Evolutionary conservation across 2,329 filamentous ascomycete genomes (phyloP).

Genomic region (Immersiporthe knoxdaviesiana): DNA sequence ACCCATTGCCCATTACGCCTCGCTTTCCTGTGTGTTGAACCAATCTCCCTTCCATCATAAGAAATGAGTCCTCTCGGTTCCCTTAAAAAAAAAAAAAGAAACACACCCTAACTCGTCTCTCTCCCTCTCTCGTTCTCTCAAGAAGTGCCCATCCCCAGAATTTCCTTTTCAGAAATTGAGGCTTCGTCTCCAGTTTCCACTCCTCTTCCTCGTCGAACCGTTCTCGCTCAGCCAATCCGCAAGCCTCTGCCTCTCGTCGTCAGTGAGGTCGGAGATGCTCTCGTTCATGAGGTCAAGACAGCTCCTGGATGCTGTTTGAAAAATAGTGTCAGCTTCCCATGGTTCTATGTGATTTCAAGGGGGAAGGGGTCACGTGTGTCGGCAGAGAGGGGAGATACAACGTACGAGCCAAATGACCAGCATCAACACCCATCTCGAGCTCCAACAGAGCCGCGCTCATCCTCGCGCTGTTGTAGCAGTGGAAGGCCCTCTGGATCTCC

Average conservation of each 20-base stretch:
- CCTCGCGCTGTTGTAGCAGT: slow-evolving; percentile 49
- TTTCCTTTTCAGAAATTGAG: slow-evolving; percentile 5
- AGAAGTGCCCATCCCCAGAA: not conserved
- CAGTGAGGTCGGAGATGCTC: slow-evolving; percentile 35
- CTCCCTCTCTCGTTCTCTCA: not conserved
- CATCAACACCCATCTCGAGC: slow-evolving; percentile 39
- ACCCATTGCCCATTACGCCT: slow-evolving; percentile 6
- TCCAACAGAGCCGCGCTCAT: slow-evolving; percentile 48
- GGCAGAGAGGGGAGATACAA: slow-evolving; percentile 21
- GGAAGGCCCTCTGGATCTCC: slow-evolving; percentile 44
- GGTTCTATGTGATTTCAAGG: not conserved
- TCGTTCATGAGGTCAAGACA: slow-evolving; percentile 41
- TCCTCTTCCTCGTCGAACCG: slow-evolving; percentile 18
- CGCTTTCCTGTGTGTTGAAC: not conserved
- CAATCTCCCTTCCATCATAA: slow-evolving; percentile 3
- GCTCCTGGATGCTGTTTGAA: slow-evolving; percentile 34
- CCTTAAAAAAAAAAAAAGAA: no score
- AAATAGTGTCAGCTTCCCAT: not conserved
- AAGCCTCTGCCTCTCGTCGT: slow-evolving; percentile 34
- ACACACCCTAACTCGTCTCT: no score
- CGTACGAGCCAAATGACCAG: slow-evolving; percentile 43
- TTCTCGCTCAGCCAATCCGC: slow-evolving; percentile 31
- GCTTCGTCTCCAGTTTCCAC: slow-evolving; percentile 21
- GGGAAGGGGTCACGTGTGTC: not conserved
- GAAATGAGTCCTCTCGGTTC: not conserved